These are phyloP conservation scores for Cercospora brassicicola DNA, from an alignment of 2,329 filamentous ascomycete species.

Conservation along the genomic window DNA sequence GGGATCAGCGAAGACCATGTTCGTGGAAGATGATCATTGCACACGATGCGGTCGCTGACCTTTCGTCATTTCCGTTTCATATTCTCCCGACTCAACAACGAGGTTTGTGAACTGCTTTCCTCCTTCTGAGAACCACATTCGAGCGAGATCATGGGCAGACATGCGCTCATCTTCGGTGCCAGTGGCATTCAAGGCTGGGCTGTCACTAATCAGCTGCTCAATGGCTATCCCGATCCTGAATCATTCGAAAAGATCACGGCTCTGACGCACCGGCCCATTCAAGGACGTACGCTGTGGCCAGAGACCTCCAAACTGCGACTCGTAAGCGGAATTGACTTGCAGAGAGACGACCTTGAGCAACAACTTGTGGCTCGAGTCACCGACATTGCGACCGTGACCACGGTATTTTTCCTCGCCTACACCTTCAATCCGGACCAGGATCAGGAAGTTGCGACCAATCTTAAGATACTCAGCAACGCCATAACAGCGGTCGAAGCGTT, in stretches of 20 bases:
- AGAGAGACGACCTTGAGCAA: not conserved
- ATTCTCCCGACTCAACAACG: not conserved
- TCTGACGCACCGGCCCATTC: slow-evolving; percentile 28
- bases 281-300: not conserved
- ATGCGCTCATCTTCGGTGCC: slow-evolving; percentile 44
- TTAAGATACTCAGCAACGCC: not conserved
- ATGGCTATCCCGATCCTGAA: slow-evolving; percentile 49
- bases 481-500: not conserved
- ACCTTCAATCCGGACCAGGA: not conserved
- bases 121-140: not conserved
- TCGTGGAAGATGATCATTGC: not conserved
- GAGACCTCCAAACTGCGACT: not conserved
- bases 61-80: not conserved
- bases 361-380: not conserved
- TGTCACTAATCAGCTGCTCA: slow-evolving; percentile 50
- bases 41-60: not conserved
- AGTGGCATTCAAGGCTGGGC: slow-evolving; percentile 55
- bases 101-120: not conserved
- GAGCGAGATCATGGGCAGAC: slow-evolving; percentile 14
- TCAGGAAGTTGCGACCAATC: not conserved
- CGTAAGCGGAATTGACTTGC: not conserved
- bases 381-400: not conserved
- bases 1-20: not conserved
- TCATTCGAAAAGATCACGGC: slow-evolving; percentile 50
- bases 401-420: not conserved